phyloP scores from a whole-genome alignment of 2,329 filamentous ascomycete genomes.

The Gyromitra esculenta region DNA sequence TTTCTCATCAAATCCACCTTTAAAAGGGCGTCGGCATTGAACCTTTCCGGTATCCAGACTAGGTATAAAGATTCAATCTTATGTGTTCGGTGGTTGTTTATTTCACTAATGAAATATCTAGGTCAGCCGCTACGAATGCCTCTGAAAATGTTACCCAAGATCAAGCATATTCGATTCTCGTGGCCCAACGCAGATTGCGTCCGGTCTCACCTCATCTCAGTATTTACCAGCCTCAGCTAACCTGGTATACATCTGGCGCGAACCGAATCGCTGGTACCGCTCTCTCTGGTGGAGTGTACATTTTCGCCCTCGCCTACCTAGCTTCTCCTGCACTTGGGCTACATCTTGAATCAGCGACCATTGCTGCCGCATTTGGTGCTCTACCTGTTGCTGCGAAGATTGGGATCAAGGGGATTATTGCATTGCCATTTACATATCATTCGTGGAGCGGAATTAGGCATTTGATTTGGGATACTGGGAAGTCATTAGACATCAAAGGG shows the following conservation, averaged over 20 bases:
- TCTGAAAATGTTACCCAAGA: constrained; percentile 68
- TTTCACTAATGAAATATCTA: constrained; percentile 28
- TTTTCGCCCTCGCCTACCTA: constrained; percentile 83
- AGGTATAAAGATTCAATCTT: constrained; percentile 56
- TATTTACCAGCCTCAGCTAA: constrained; percentile 88
- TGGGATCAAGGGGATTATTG: constrained; percentile 68
- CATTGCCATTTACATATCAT: constrained; percentile 75
- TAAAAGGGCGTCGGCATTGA: constrained; percentile 27
- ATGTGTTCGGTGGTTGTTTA: neutral
- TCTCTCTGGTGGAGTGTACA: constrained; percentile 78
- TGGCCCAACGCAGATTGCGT: constrained; percentile 79
- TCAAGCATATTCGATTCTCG: constrained; percentile 74
- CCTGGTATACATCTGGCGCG: constrained; percentile 78
- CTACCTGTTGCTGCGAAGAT: constrained; percentile 71
- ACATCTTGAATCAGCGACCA: constrained; percentile 72
- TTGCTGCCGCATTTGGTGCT: constrained; percentile 72
- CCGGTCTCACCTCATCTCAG: constrained; percentile 84
- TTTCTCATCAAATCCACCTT: constrained; percentile 18
- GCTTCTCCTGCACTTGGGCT: constrained; percentile 77
- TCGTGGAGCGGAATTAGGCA: constrained; percentile 75
- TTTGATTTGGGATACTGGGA: constrained; percentile 75
- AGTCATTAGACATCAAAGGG: constrained; percentile 70
- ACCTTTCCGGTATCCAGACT: constrained; percentile 43
- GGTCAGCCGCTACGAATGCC: constrained; percentile 62
- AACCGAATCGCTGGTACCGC: constrained; percentile 84